Base-by-base conservation (phyloP, 768 basidiomycete genomes). In the Suillus variegatus region DNA sequence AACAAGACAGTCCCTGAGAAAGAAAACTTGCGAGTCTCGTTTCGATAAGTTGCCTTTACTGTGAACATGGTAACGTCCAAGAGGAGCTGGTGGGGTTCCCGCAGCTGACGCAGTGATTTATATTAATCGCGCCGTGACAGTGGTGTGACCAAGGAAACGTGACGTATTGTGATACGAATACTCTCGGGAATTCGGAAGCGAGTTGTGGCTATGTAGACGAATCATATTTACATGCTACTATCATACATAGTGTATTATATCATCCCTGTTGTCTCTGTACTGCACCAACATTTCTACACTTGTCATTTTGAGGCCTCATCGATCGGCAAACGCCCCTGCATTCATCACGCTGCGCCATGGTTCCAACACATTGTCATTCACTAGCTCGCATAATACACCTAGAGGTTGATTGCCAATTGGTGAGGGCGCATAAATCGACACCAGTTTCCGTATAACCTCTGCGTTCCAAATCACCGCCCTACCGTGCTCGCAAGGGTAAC, bases 281-380 rank as follows among this genome's bases (percentile, higher is more conserved):
- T 86, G 82, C 16, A 79, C 86, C 46, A 93, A 78, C 89, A 89
- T 89, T 69, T 96, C 95, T 8, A 99, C 91, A 65, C 91, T 96
- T 73, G 99, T 94, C 88, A 97, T 93, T 74, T 92, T 95, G 63
- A 99, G 73, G 10, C 94, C 92, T 91, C 92, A 95, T 22, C 84
- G 80, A 76, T 94, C 88, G 13, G 97, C 97, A 73, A 99, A 99
- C 44, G 87, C 84, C 68, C 68, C 94, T 85, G 73, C 95, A 97
- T 71, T 95, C 95, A 72, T 98, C 95, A 43, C 95, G 80, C 20
- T 96, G 82, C 16, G 95, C 93, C 97, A 99, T 99, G 20, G 84
- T 88, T 0, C 97, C 97, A 69, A 85, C 18, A 85, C 85, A 74
- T 98, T 90, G 68, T 98, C 94, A 64, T 98, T 97, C 18, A 98